phyloP scores from a whole-genome alignment of 1,284 basidiomycete species.

The Athelia sp. region DNA sequence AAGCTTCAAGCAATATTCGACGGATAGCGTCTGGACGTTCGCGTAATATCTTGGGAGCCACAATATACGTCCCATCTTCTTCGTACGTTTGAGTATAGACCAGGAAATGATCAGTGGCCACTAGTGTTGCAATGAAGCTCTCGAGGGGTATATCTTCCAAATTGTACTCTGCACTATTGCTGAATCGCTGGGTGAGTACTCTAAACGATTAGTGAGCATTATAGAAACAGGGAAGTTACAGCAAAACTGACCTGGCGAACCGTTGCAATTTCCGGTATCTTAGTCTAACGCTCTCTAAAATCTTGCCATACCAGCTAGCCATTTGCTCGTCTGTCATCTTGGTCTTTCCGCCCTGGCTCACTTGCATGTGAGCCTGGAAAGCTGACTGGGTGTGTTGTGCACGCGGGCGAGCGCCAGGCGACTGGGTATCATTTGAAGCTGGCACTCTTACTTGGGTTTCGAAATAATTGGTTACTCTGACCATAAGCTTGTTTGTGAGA shows the following conservation, averaged over 20 bases:
- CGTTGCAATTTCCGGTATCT: constrained; percentile 93
- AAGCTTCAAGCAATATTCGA: constrained; percentile 82
- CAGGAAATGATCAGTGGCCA: constrained; percentile 89
- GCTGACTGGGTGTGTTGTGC: constrained; percentile 9
- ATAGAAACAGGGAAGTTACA: neutral
- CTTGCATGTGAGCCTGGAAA: constrained; percentile 19
- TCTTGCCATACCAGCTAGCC: constrained; percentile 87
- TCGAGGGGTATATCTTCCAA: constrained; percentile 81
- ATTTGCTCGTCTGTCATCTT: constrained; percentile 81
- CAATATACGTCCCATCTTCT: constrained; percentile 90
- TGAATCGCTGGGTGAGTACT: constrained; percentile 81
- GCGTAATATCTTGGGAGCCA: constrained; percentile 82
- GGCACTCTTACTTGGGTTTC: constrained; percentile 90
- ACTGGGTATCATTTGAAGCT: constrained; percentile 27
- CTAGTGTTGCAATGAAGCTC: constrained; percentile 75
- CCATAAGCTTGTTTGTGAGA: constrained; percentile 86
- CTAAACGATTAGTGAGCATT: constrained; percentile 29
- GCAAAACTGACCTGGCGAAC: constrained; percentile 69
- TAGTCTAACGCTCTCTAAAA: constrained; percentile 89
- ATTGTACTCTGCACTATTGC: constrained; percentile 93
- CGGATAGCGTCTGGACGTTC: constrained; percentile 81
- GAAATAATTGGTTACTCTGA: constrained; percentile 89
- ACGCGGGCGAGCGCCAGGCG: constrained; percentile 11
- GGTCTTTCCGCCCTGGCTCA: constrained; percentile 17
- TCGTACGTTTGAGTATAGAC: constrained; percentile 91